Conservation (phyloP, 2,329 filamentous ascomycete species). For the Xylariales sp. region DNA sequence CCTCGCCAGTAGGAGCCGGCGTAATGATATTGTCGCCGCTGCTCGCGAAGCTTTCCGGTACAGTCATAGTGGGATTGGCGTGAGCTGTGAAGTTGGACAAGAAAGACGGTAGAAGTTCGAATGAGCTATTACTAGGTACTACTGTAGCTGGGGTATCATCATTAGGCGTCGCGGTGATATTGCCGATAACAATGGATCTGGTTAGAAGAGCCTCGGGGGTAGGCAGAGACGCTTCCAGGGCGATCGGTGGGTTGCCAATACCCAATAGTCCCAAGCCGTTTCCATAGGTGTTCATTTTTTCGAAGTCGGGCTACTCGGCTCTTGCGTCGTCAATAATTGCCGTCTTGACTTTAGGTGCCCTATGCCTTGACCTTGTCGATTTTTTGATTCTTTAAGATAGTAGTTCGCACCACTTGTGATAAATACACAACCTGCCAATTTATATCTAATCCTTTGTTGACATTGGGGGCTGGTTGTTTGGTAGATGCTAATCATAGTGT, state of each 20-base stretch:
- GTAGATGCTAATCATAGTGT: not conserved
- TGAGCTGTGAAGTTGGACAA: not conserved
- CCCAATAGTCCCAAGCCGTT: not conserved
- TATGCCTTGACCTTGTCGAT: not conserved
- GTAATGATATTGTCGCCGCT: constrained; percentile 6
- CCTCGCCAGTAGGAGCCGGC: not conserved
- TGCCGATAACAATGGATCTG: not conserved
- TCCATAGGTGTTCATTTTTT: constrained; percentile 9
- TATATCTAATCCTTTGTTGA: not conserved
- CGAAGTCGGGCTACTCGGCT: not conserved
- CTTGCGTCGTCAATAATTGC: not conserved
- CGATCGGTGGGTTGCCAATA: constrained; percentile 6
- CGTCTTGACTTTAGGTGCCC: not conserved
- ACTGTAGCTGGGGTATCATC: not conserved
- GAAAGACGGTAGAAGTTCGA: not conserved
- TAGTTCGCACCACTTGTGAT: not conserved
- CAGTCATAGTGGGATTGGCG: not conserved
- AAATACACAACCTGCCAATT: not conserved
- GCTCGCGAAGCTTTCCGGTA: not conserved
- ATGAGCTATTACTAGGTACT: not conserved
- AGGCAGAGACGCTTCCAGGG: not conserved
- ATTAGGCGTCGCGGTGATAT: not conserved
- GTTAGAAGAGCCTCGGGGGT: not conserved
- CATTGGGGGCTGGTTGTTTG: not conserved
- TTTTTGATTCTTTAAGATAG: not conserved